Conservation (phyloP, 495 filamentous ascomycete species). For the Clohesyomyces aquaticus region DNA sequence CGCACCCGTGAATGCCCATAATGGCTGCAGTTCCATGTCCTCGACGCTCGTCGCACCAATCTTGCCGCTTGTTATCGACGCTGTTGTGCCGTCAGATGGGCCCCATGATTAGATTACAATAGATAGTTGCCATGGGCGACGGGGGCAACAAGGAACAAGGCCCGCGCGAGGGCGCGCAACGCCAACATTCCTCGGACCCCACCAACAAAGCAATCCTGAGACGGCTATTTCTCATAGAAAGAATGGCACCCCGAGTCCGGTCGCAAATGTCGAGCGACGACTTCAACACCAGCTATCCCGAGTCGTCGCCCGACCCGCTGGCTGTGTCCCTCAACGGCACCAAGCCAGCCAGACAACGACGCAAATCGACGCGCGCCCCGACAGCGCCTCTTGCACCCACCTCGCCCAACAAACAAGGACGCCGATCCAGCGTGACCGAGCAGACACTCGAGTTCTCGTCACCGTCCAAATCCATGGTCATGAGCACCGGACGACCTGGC, state of each 20-base stretch:
- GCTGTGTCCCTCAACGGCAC: slow-evolving; percentile 17
- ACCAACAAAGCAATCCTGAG: slow-evolving; percentile 2
- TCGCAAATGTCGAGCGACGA: slow-evolving; percentile 14
- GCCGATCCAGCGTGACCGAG: slow-evolving; percentile 9
- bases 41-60: background rate
- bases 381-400: slow-evolving; percentile 25
- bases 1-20: slow-evolving; percentile 51
- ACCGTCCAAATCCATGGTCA: slow-evolving; percentile 46
- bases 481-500: slow-evolving; percentile 40
- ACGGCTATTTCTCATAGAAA: background rate
- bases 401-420: slow-evolving; percentile 33
- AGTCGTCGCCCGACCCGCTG: slow-evolving; percentile 43
- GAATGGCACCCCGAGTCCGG: slow-evolving; percentile 6
- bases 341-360: background rate
- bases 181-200: background rate
- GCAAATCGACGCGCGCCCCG: slow-evolving; percentile 15
- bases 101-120: slow-evolving; percentile 7
- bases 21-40: slow-evolving; percentile 2
- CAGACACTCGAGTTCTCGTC: slow-evolving; percentile 28
- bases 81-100: background rate
- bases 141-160: background rate
- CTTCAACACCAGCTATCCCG: slow-evolving; percentile 30
- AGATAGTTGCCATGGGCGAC: slow-evolving; percentile 33
- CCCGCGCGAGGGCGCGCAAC: slow-evolving; percentile 4
- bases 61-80: background rate